Evolutionary conservation across 164 flowering plant species (phyloP).

Genomic region (Tinospora cordifolia): DNA sequence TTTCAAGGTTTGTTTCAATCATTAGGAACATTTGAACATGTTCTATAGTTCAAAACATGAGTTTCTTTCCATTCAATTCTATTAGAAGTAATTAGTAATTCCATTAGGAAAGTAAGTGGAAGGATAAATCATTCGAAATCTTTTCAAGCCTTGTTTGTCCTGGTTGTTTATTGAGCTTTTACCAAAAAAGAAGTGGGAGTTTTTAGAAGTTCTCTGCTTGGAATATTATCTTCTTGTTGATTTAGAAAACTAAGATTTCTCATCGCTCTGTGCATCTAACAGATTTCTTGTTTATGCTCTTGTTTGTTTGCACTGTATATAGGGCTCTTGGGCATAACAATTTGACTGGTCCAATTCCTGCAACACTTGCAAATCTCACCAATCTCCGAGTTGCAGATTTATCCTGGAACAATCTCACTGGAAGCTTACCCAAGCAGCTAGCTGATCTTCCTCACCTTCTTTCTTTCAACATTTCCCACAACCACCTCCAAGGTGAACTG

Average conservation of each 20-base stretch:
- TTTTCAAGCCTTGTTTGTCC: neutral
- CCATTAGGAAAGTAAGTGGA: neutral
- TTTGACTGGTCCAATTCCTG: conserved; percentile 60
- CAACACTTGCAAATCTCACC: conserved; percentile 44
- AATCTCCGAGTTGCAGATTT: conserved; percentile 60
- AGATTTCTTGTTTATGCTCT: conserved; percentile 4
- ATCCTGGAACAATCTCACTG: conserved; percentile 63
- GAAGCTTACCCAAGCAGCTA: conserved; percentile 70
- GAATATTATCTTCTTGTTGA: neutral
- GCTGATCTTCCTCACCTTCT: conserved; percentile 62
- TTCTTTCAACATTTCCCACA: conserved; percentile 71
- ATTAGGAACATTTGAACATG: neutral
- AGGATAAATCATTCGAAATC: neutral
- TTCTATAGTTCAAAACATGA: neutral
- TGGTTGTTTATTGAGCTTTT: neutral
- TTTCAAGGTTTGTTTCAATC: neutral
- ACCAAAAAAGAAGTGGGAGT: neutral
- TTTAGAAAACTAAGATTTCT: neutral
- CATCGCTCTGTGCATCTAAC: conserved; percentile 5
- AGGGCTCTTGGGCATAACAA: conserved; percentile 66
- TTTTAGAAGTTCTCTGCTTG: neutral
- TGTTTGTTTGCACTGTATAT: conserved; percentile 14
- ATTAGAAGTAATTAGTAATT: neutral
- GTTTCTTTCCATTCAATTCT: neutral
- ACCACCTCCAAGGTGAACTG: conserved; percentile 77